Evolutionary conservation across 2,329 filamentous ascomycete genomes (phyloP).

Genomic region (Scytalidium lignicola): DNA sequence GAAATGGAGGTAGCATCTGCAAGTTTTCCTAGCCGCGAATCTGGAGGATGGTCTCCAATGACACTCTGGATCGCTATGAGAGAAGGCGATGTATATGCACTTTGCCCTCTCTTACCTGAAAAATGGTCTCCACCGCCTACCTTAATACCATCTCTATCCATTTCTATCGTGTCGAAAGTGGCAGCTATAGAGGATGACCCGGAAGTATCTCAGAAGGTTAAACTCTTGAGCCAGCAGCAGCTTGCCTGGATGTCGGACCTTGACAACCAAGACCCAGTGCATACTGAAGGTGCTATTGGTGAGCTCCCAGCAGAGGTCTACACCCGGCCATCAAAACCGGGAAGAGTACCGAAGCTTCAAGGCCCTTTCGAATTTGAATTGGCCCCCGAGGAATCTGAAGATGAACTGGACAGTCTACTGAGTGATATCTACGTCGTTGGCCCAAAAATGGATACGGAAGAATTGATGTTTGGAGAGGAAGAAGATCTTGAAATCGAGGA

Average conservation of each 20-base stretch:
- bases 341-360: slow-evolving; percentile 54
- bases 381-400: slow-evolving; percentile 41
- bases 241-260: slow-evolving; percentile 64
- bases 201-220: slow-evolving; percentile 44
- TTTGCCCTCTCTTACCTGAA: slow-evolving; percentile 83
- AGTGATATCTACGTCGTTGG: slow-evolving; percentile 61
- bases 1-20: slow-evolving; percentile 94
- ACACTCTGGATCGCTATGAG: slow-evolving; percentile 96
- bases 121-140: slow-evolving; percentile 77
- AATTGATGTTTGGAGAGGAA: slow-evolving; percentile 60
- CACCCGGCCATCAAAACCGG: slow-evolving; percentile 50
- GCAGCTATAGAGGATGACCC: slow-evolving; percentile 57
- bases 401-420: slow-evolving; percentile 51
- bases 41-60: slow-evolving; percentile 91
- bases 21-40: slow-evolving; percentile 62
- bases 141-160: slow-evolving; percentile 74
- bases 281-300: slow-evolving; percentile 44
- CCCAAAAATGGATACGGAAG: slow-evolving; percentile 53
- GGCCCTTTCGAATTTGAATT: slow-evolving; percentile 56
- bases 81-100: slow-evolving; percentile 85
- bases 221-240: slow-evolving; percentile 57
- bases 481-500: slow-evolving; percentile 54
- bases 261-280: slow-evolving; percentile 55
- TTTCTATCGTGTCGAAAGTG: slow-evolving; percentile 73
- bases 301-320: slow-evolving; percentile 52